These are phyloP conservation scores for Ceratocystiopsis sp. DNA, from an alignment of 2,329 filamentous ascomycete genomes.

Conservation along the genomic window DNA sequence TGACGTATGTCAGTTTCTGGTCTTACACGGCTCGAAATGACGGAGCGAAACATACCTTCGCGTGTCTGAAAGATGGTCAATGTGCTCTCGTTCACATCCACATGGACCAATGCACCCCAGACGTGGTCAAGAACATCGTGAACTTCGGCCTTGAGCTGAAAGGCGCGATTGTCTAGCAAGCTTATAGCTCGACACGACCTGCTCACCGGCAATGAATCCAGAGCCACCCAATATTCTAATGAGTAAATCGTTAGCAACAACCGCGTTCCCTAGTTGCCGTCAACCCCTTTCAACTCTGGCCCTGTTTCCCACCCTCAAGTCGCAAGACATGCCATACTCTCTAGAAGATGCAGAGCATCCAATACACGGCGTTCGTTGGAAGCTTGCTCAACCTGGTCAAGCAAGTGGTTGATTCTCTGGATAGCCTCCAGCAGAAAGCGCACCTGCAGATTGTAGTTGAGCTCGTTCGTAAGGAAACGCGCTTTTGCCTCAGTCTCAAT, in stretches of 20 bases:
- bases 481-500: constrained; percentile 36
- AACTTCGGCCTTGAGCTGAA: constrained; percentile 48
- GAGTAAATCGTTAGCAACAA: too few species aligned
- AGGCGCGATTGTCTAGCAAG: constrained; percentile 47
- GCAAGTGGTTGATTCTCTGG: constrained; percentile 39
- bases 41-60: constrained; percentile 14
- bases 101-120: constrained; percentile 52
- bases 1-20: constrained; percentile 8
- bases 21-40: constrained; percentile 14
- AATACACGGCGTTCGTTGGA: constrained; percentile 36
- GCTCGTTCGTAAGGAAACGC: constrained; percentile 39
- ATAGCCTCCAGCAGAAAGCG: constrained; percentile 32
- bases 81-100: constrained; percentile 37
- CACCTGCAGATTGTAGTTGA: constrained; percentile 41
- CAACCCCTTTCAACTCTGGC: too few species aligned
- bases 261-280: too few species aligned
- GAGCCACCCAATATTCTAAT: constrained; percentile 36
- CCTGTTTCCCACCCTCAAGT: too few species aligned
- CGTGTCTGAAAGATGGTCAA: constrained; percentile 30
- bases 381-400: constrained; percentile 42
- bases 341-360: constrained; percentile 38
- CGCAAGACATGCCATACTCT: constrained; percentile 21
- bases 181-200: constrained; percentile 44
- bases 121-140: constrained; percentile 47
- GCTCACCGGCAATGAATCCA: constrained; percentile 42